Evolutionary conservation across 2,329 filamentous ascomycete genomes (phyloP), one percentile per base, ranked within the genome.

Genomic region (Verticillium klebahnii): DNA sequence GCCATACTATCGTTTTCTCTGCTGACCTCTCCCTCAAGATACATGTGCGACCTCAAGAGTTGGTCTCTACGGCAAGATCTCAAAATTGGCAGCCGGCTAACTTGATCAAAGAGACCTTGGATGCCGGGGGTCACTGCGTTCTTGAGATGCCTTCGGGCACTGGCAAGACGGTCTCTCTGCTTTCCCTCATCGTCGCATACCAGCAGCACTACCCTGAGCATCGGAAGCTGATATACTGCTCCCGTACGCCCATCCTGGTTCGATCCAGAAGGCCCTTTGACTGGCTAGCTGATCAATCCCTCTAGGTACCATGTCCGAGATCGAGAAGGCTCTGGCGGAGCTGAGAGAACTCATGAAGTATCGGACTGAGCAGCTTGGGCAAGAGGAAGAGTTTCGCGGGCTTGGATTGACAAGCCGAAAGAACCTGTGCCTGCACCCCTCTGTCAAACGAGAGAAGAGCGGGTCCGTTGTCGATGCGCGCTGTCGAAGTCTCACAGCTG

Each of bases 121-220:
- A 99, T 82, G 90, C 89, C 23, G 92, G 92, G 59, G 96, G 95
- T 64, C 93, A 99, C 78, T 97, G 93, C 75, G 94, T 99, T 25
- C 80, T 99, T 69, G 95, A 99, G 79, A 99, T 99, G 95, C 95
- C 95, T 76, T 99, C 95, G 63, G 95, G 95, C 54, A 99, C 95
- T 29, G 95, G 95, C 64, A 99, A 99, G 81, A 99, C 95, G 0
- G 91, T 99, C 31, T 97, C 95, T 11, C 82, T 99, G 5, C 82
- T 99, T 55, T 97, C 95, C 0, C 85, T 99, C 68, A 99, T 99
- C 71, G 88, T 99, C 62, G 94, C 95, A 52, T 99, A 99, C 71
- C 96, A 99, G 76, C 91, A 95, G 73, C 89, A 93, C 73, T 93
- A 94, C 70, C 92, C 93, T 3, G 92, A 97, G 72, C 92, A 95